Base-by-base conservation (phyloP, 202 grass and related monocot genomes). In the Carex arenaria region DNA sequence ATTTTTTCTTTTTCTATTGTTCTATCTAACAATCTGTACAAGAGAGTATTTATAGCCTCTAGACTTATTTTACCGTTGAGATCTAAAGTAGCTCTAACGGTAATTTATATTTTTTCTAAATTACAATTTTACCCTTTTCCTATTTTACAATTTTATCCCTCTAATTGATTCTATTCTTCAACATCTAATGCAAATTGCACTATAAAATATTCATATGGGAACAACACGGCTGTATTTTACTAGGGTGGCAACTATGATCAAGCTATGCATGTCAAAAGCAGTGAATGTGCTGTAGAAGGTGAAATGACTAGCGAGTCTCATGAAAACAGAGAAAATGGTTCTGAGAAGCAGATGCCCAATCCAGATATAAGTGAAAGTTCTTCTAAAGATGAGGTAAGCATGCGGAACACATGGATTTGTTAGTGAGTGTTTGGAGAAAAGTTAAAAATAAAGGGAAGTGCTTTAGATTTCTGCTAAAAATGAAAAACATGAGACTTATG, bases 371-470 rank as follows among this genome's bases (percentile, higher is more conserved):
- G 77, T 54, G 76, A 23, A 64, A 82, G 70, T 79, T 30, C 47
- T 69, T 65, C 36, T 19, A 71, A 80, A 53, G 80, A 91, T 66
- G 69, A 86, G 79, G 92, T 89, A 45, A 61, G 38, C 28, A 68
- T 45, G 72, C 28, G 20, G 81, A 70, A 68, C 65, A 36, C 73
- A 82, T 60, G 11, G 61, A 72, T 69, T 57, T 10, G 54, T 67
- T 75, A 55, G 31, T 74, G 40, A 59, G 51, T 81, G 7, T 7
- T 72, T 64, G 81, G 51, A 77, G 11, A 78, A 13, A 4, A 43
- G 23, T 72, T 26, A 56, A 69, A 19, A 69, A 19, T 17, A 82
- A 84, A 22, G 19, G 75, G 53, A 14, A 59, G 51, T 49, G 4
- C 38, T 67, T 51, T 69, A 10, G 26, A 32, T 72, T 4, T 56